phyloP scores from a whole-genome alignment of 1,284 basidiomycete genomes.

The Microbotryomycetes sp. region DNA sequence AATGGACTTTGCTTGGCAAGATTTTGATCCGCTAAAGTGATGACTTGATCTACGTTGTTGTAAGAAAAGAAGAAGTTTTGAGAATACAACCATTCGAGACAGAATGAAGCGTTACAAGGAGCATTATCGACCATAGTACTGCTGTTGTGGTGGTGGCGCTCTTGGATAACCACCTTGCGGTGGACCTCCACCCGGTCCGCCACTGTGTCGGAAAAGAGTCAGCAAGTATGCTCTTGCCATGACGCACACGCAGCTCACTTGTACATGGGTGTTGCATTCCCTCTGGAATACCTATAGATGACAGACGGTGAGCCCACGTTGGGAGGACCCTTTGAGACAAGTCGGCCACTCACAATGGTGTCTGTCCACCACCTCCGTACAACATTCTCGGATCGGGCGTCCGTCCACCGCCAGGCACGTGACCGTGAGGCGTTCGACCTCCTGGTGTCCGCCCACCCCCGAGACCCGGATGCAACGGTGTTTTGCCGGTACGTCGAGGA shows the following conservation, averaged over 20 bases:
- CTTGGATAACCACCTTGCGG: neutral
- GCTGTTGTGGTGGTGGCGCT: neutral
- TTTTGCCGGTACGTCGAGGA: neutral
- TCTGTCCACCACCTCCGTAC: neutral
- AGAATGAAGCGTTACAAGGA: neutral
- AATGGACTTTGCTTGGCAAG: conserved; percentile 17
- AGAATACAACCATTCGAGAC: no score
- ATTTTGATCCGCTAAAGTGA: conserved; percentile 31
- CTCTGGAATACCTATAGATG: neutral
- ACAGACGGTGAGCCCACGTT: no score
- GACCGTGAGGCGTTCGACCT: neutral
- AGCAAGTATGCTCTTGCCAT: neutral
- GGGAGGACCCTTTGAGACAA: no score
- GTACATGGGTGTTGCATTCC: neutral
- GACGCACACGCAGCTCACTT: neutral
- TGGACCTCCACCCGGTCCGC: neutral
- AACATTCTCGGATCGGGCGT: neutral
- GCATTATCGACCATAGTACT: neutral
- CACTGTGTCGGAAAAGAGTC: neutral
- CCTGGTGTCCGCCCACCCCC: neutral
- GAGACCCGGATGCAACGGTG: neutral
- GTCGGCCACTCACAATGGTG: neutral
- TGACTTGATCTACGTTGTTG: neutral
- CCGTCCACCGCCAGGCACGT: no score
- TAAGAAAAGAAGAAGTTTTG: neutral